Evolutionary conservation across 2,329 filamentous ascomycete genomes (phyloP).

Genomic region (Amauroascus verrucosus): DNA sequence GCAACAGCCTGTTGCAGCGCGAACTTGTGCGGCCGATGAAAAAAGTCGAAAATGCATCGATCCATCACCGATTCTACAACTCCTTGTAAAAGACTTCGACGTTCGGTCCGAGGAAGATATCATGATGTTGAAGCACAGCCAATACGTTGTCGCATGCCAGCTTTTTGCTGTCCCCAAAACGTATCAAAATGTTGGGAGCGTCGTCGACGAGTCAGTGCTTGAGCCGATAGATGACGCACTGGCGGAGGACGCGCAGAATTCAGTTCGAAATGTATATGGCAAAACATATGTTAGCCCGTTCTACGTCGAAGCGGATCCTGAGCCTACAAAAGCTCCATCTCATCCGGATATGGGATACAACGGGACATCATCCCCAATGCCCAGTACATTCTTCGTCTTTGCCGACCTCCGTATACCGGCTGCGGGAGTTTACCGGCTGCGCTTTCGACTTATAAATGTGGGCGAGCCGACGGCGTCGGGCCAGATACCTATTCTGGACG

Average conservation of each 20-base stretch:
- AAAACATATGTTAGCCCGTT: conserved; percentile 36
- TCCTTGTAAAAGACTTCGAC: conserved; percentile 38
- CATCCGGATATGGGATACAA: conserved; percentile 23
- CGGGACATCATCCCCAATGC: conserved; percentile 20
- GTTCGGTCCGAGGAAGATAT: conserved; percentile 29
- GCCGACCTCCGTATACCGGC: conserved; percentile 39
- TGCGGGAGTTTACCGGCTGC: conserved; percentile 36
- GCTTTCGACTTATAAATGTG: conserved; percentile 38
- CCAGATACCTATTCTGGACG: conserved; percentile 31
- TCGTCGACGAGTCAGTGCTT: conserved; percentile 15
- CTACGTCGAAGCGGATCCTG: conserved; percentile 34
- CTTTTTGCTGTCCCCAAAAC: conserved; percentile 28
- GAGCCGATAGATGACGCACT: conserved; percentile 15
- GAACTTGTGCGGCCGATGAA: conserved; percentile 39
- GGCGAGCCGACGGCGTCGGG: conserved; percentile 27
- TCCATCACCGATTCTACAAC: conserved; percentile 39
- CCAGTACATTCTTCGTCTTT: conserved; percentile 40
- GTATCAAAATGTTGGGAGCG: neutral
- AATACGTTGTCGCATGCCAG: conserved; percentile 37
- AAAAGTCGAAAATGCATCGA: conserved; percentile 37
- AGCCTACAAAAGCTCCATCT: conserved; percentile 32
- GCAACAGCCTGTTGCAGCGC: conserved; percentile 38
- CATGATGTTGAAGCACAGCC: conserved; percentile 30
- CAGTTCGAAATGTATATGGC: conserved; percentile 29
- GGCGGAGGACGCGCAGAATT: neutral